Conservation (phyloP, 371 early-diverging fungal genomes). For the Smittium mucronatum region DNA sequence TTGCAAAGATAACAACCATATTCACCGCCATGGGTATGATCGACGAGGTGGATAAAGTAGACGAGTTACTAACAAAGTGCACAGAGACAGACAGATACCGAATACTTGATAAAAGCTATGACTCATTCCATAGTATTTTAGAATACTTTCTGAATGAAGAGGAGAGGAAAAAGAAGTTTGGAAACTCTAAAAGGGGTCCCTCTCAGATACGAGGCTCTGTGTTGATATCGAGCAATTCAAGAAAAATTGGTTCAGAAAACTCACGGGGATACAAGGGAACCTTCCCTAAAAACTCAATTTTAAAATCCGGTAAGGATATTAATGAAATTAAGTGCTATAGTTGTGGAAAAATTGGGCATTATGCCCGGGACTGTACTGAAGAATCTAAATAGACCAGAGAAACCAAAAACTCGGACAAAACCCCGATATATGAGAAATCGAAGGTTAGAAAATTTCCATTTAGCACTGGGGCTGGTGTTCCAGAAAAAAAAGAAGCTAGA, state of each 20-base stretch:
- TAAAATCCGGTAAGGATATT: not conserved
- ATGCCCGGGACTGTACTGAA: not conserved
- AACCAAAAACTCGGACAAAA: not conserved
- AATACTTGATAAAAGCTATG: not conserved
- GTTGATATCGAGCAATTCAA: too few species aligned
- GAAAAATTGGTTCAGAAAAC: too few species aligned
- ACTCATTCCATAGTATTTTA: not conserved
- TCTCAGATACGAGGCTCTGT: too few species aligned
- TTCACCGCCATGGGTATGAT: not conserved
- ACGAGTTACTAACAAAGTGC: not conserved
- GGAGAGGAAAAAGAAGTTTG: not conserved
- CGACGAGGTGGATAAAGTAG: not conserved
- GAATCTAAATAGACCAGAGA: not conserved
- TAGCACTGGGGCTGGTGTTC: not conserved
- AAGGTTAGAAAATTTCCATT: not conserved
- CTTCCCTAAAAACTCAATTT: too few species aligned
- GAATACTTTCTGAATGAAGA: not conserved
- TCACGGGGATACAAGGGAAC: too few species aligned
- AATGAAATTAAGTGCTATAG: not conserved
- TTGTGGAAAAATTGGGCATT: not conserved
- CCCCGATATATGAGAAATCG: not conserved
- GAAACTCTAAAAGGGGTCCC: too few species aligned
- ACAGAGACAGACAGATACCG: not conserved
- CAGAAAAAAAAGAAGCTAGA: not conserved
- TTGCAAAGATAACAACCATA: not conserved